These are phyloP conservation scores for Fraxinus latifolia DNA, from an alignment of 305 asterid genomes.

Conservation along the genomic window DNA sequence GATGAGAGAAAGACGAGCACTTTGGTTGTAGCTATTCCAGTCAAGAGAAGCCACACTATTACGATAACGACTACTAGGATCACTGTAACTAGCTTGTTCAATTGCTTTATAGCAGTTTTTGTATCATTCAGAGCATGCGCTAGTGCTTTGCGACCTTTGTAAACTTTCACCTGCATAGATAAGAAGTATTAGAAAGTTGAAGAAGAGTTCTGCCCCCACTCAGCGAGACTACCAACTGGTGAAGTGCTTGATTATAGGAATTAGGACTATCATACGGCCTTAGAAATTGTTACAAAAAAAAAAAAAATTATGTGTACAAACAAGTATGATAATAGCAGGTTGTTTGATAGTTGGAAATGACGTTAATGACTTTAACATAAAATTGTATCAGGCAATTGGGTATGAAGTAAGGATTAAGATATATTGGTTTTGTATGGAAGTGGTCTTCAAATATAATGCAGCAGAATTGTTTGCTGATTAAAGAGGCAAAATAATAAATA, in stretches of 20 bases:
- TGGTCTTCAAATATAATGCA: neutral
- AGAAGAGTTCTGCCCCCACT: neutral
- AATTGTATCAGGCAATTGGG: neutral
- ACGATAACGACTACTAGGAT: neutral
- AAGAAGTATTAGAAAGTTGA: neutral
- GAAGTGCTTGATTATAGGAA: neutral
- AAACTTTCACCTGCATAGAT: slow-evolving; percentile 17
- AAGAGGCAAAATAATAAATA: neutral
- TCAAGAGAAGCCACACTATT: slow-evolving; percentile 12
- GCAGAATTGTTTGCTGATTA: neutral
- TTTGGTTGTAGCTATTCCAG: slow-evolving; percentile 17
- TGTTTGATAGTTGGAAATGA: neutral
- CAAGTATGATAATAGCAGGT: neutral
- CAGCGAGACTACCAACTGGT: neutral
- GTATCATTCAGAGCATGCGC: slow-evolving; percentile 19
- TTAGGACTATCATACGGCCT: neutral
- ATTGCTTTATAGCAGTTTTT: slow-evolving; percentile 17
- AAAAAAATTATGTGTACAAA: neutral
- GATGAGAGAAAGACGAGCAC: slow-evolving; percentile 16
- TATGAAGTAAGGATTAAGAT: neutral
- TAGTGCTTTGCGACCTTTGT: slow-evolving; percentile 17
- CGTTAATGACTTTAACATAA: neutral
- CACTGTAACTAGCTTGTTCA: slow-evolving; percentile 11
- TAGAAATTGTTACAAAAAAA: neutral
- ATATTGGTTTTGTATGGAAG: neutral